These are phyloP conservation scores for Backusella psychrophila DNA, from an alignment of 192 early-diverging fungal species.

Conservation along the genomic window DNA sequence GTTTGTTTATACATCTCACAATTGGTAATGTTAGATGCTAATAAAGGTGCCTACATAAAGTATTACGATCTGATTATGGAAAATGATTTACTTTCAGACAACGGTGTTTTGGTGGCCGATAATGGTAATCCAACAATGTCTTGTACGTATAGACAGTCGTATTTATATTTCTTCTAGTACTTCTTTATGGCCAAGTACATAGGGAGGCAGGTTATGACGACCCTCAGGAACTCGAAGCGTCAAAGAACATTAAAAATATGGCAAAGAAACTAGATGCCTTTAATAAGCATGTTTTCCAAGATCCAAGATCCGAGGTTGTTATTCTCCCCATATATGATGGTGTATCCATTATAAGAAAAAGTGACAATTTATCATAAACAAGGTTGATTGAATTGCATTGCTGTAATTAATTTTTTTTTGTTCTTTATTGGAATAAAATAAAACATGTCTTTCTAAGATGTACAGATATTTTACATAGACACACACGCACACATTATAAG, in stretches of 20 bases:
- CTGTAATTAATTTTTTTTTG: background rate
- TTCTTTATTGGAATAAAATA: no score
- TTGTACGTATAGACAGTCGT: background rate
- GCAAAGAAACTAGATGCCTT: constrained; percentile 51
- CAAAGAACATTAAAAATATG: constrained; percentile 31
- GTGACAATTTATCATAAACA: background rate
- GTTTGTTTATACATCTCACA: background rate
- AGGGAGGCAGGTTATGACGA: constrained; percentile 12
- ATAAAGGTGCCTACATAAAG: constrained; percentile 62
- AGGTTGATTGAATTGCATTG: background rate
- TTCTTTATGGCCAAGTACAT: constrained; percentile 30
- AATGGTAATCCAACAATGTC: constrained; percentile 40
- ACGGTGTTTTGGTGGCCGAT: constrained; percentile 65
- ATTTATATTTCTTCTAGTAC: background rate
- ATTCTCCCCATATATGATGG: constrained; percentile 70
- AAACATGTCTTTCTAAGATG: background rate
- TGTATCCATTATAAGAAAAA: constrained; percentile 36
- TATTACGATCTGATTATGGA: constrained; percentile 67
- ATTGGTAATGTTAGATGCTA: constrained; percentile 50
- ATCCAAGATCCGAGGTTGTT: constrained; percentile 55
- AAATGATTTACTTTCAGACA: constrained; percentile 49
- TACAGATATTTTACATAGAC: background rate
- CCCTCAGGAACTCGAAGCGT: background rate
- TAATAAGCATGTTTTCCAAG: constrained; percentile 59
- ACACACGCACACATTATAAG: background rate